A percentile compares a stretch with the other conserved stretches of the same genome.
Evolutionary conservation across 2,329 filamentous ascomycete genomes (phyloP).

Genomic region (Aspergillus sp.): DNA sequence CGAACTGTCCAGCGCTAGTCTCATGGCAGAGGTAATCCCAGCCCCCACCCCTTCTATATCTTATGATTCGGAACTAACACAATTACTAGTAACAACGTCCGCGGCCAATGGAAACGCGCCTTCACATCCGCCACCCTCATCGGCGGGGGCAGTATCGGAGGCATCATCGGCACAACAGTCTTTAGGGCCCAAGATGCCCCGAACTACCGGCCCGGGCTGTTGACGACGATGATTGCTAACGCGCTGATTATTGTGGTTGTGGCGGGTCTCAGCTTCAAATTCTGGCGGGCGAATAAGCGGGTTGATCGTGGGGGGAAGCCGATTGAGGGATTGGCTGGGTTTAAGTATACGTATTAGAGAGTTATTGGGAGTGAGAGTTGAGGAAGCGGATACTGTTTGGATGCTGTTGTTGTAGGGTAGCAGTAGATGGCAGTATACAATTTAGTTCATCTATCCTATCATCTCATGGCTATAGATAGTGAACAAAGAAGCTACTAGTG

Average conservation of each 20-base stretch:
- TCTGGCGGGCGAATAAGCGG: conserved; percentile 9
- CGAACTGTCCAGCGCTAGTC: conserved; percentile 56
- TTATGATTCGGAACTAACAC: no score
- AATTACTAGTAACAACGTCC: conserved; percentile 78
- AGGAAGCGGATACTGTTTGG: no score
- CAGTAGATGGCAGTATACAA: no score
- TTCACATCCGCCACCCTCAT: conserved; percentile 74
- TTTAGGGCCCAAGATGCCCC: conserved; percentile 23
- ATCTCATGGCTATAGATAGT: no score
- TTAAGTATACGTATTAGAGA: conserved; percentile 8
- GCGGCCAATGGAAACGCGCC: conserved; percentile 82
- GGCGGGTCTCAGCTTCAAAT: conserved; percentile 2
- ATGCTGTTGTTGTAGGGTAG: no score
- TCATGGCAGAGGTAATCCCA: conserved; percentile 75
- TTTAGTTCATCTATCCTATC: no score
- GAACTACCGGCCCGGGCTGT: conserved; percentile 14
- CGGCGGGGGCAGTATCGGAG: conserved; percentile 20
- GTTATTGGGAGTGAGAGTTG: no score
- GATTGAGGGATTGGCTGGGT: conserved; percentile 11
- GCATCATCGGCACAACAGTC: conserved; percentile 18
- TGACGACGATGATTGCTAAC: conserved; percentile 18
- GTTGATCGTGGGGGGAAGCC: conserved; percentile 12
- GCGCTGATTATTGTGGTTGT: conserved; percentile 15
- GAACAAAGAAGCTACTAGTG: no score
- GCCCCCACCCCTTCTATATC: no score